Evolutionary conservation across 75 land plant species (phyloP), one percentile per base, ranked within the genome.

Genomic region (Sequoia sempervirens): DNA sequence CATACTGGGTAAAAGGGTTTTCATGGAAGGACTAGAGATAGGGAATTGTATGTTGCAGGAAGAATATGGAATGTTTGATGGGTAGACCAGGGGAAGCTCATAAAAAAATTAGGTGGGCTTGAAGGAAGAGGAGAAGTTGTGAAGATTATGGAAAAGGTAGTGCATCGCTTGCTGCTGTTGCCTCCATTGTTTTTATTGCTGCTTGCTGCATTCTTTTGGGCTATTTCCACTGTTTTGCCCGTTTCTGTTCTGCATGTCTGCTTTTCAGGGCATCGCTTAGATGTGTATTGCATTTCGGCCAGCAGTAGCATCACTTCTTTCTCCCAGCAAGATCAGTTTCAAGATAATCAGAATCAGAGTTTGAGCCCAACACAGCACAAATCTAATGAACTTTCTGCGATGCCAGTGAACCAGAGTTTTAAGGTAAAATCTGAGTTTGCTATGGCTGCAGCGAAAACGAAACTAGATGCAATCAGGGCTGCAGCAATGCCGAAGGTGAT

Each of bases 171-270:
- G 47, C n/a, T 76, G 80, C 47, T 76, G 12, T 76, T 26, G 47
- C 46, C 80, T 23, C 11, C 46, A 17, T 26, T 76, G 46, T 76
- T 76, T 9, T 26, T 43, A 11, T 8, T 76, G 80, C 45, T 68
- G 11, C 11, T 76, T 76, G 28, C 26, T 76, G 46, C 26, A 41
- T 76, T 45, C n/a, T 43, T 76, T 43, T 43, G 28, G 80, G n/a
- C 46, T 26, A 1, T 76, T 26, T 40, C 80, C 18, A 41, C 28
- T n/a, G 3, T 76, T 20, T 26, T 76, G 28, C 80, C 46, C 26
- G 80, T 38, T 23, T 76, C 80, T 40, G 47, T 76, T 43, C 80
- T 76, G 23, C 47, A 76, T 23, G 47, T 43, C 46, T 76, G 80
- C 41, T 2, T 76, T 76, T 76, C 80, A 10, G 12, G 47, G 10